Conservation (phyloP, 768 basidiomycete genomes). For the Macrolepiota dolichaula region DNA sequence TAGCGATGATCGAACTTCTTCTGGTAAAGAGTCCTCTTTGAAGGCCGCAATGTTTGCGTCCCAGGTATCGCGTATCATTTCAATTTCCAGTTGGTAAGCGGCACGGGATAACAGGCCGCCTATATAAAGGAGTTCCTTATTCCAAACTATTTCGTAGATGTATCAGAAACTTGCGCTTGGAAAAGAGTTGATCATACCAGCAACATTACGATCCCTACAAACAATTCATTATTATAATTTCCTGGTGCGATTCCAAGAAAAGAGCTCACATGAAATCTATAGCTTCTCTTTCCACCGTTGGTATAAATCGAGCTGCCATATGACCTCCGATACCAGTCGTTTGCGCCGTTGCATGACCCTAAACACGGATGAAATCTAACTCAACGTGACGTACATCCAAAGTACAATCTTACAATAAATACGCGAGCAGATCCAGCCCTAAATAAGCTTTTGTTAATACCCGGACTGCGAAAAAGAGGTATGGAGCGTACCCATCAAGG, state of each 20-base stretch:
- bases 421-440: conserved; percentile 69
- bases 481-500: conserved; percentile 63
- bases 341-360: conserved; percentile 91
- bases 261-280: conserved; percentile 79
- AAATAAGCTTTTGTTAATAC: conserved; percentile 7
- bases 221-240: not conserved
- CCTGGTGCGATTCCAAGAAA: not conserved
- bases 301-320: conserved; percentile 82
- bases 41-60: conserved; percentile 36
- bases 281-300: conserved; percentile 93
- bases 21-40: conserved; percentile 26
- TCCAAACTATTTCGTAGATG: conserved; percentile 61
- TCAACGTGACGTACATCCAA: not conserved
- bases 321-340: conserved; percentile 77
- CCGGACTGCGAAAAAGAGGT: not conserved
- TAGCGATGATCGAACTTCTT: conserved; percentile 47
- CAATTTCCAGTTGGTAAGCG: conserved; percentile 83
- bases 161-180: conserved; percentile 6
- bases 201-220: conserved; percentile 75
- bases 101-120: conserved; percentile 80
- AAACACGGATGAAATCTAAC: not conserved
- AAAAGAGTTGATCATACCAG: conserved; percentile 40
- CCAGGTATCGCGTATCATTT: conserved; percentile 59
- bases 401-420: conserved; percentile 65
- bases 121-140: conserved; percentile 80